phyloP scores from a whole-genome alignment of 192 early-diverging fungal genomes.

The Podila epigama region DNA sequence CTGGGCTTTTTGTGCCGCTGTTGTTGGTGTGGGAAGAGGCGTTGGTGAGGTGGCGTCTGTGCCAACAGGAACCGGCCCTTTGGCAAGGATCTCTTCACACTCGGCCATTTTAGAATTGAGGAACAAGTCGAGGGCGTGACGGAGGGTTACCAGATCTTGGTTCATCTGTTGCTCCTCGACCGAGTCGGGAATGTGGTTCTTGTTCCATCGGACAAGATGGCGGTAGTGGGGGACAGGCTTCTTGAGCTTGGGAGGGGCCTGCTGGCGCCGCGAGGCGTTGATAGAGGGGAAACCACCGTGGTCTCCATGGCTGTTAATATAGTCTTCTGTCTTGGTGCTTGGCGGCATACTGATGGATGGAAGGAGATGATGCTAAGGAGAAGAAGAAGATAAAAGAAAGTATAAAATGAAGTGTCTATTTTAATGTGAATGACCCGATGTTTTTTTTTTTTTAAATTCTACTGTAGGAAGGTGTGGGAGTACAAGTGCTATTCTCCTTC shows the following conservation, averaged over 20 bases:
- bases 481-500: no score
- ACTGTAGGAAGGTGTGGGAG: neutral
- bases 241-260: conserved; percentile 48
- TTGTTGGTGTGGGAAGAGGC: neutral
- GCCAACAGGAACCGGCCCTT: conserved; percentile 20
- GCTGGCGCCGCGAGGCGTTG: conserved; percentile 43
- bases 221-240: conserved; percentile 47
- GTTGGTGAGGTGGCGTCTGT: neutral
- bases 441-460: no score
- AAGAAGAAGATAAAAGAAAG: neutral
- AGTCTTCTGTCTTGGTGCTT: conserved; percentile 22
- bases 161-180: conserved; percentile 55
- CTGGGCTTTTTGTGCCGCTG: conserved; percentile 7
- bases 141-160: conserved; percentile 64
- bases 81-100: conserved; percentile 64
- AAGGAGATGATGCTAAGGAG: neutral
- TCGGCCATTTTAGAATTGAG: conserved; percentile 78
- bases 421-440: no score
- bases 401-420: neutral
- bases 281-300: conserved; percentile 21
- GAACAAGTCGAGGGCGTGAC: conserved; percentile 76
- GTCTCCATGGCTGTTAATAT: conserved; percentile 2
- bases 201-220: conserved; percentile 47
- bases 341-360: conserved; percentile 19
- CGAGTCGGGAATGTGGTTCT: conserved; percentile 19